Percentiles rank a stretch among this genome's conserved stretches.
Conservation (phyloP, 768 basidiomycete species). For the Melanogaster broomeanus region DNA sequence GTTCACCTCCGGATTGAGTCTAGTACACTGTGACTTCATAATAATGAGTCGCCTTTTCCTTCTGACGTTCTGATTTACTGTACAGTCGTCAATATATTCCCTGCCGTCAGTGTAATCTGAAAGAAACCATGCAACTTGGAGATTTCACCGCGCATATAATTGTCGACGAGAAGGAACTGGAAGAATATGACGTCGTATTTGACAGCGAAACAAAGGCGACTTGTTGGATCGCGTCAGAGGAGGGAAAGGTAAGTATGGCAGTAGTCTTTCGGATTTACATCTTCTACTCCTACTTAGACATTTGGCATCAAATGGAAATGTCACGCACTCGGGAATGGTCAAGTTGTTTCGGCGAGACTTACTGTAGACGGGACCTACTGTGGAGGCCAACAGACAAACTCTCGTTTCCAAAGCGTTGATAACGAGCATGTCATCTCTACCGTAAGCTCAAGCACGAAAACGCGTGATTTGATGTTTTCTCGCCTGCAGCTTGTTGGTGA, state of each 20-base stretch:
- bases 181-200: constrained; percentile 11
- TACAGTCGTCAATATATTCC: neutral
- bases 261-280: neutral
- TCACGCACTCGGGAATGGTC: neutral
- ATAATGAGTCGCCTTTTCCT: too few relatives aligned
- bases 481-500: constrained; percentile 18
- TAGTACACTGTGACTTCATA: neutral
- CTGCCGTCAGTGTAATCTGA: neutral
- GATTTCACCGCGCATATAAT: constrained; percentile 12
- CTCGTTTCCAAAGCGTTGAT: neutral
- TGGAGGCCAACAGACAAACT: rapidly evolving
- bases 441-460: neutral
- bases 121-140: constrained; percentile 14
- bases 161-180: constrained; percentile 10
- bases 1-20: neutral
- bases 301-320: constrained; percentile 15
- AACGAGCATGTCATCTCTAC: neutral
- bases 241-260: constrained; percentile 15
- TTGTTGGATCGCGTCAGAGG: constrained; percentile 25
- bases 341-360: neutral
- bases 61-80: neutral
- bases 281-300: constrained; percentile 1
- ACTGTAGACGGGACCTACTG: constrained; percentile 10
- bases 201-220: constrained; percentile 11
- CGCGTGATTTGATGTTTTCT: constrained; percentile 15